A percentile compares a stretch with the other conserved stretches of the same genome.
Conservation (phyloP, 139 green algal genomes). For the Astrephomene gubernaculifera region DNA sequence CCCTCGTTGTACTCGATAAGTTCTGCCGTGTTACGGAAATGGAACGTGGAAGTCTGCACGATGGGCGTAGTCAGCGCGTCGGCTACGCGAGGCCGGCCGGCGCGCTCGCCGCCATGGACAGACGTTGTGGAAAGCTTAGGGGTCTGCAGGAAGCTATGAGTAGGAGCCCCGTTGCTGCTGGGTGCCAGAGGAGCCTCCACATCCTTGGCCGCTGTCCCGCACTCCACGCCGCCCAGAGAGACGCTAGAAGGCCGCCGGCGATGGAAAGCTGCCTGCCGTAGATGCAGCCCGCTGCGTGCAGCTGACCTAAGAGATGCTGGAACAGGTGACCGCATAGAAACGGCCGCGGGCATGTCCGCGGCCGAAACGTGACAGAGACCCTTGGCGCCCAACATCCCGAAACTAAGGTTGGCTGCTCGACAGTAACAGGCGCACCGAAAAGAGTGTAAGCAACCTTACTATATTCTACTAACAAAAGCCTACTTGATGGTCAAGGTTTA, state of each 20-base stretch:
- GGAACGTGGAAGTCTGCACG: conserved; percentile 96
- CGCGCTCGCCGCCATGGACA: conserved; percentile 79
- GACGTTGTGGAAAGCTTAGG: conserved; percentile 12
- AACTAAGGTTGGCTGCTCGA: not conserved
- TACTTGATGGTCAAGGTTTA: too few relatives aligned
- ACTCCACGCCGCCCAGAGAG: not conserved
- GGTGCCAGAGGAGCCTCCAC: conserved; percentile 1
- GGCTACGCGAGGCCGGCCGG: conserved; percentile 81
- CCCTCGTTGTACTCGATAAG: conserved; percentile 98
- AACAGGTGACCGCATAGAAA: conserved; percentile 15
- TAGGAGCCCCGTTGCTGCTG: not conserved
- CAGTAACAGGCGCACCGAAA: not conserved
- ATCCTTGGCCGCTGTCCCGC: conserved; percentile 27
- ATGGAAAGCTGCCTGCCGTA: conserved; percentile 12
- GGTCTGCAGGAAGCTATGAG: not conserved
- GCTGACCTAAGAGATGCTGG: conserved; percentile 11
- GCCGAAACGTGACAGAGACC: conserved; percentile 23
- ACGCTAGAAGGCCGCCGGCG: conserved; percentile 11
- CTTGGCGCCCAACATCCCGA: conserved; percentile 17
- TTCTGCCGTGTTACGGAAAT: conserved; percentile 85
- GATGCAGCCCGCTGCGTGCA: conserved; percentile 22
- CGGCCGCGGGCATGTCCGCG: conserved; percentile 20
- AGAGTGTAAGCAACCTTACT: too few relatives aligned
- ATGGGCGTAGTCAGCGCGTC: conserved; percentile 98
- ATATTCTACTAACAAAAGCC: too few relatives aligned